phyloP scores from a whole-genome alignment of 257 asterid species.

The Coffea canephora region DNA sequence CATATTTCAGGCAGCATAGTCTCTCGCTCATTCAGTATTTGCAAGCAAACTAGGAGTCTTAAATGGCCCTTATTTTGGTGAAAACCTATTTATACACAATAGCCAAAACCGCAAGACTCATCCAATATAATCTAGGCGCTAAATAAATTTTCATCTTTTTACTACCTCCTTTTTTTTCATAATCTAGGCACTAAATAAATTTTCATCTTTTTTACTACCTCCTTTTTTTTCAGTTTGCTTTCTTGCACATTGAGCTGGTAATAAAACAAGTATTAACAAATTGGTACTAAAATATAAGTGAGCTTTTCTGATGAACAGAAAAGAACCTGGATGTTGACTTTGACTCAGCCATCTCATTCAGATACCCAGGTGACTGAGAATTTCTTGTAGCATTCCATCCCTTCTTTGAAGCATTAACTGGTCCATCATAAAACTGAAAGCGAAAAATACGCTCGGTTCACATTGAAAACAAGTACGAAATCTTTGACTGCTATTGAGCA shows the following conservation, averaged over 20 bases:
- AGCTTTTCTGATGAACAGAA: slow-evolving; percentile 19
- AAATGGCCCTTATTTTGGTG: too few relatives aligned
- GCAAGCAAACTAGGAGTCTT: too few relatives aligned
- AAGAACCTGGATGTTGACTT: slow-evolving; percentile 46
- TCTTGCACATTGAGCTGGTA: not conserved
- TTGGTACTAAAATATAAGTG: not conserved
- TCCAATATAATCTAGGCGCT: too few relatives aligned
- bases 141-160: too few relatives aligned
- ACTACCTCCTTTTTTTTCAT: not conserved
- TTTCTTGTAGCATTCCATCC: slow-evolving; percentile 29
- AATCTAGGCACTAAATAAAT: too few relatives aligned
- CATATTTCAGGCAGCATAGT: too few relatives aligned
- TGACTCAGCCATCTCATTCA: slow-evolving; percentile 29
- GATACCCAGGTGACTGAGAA: slow-evolving; percentile 25
- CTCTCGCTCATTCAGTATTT: too few relatives aligned
- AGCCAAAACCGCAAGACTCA: too few relatives aligned
- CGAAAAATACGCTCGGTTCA: slow-evolving; percentile 13
- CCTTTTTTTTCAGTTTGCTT: not conserved
- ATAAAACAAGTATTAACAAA: too few relatives aligned
- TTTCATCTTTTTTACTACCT: too few relatives aligned
- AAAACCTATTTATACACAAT: too few relatives aligned
- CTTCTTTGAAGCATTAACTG: slow-evolving; percentile 37
- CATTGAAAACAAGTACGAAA: slow-evolving; percentile 15
- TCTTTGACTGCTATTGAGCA: slow-evolving; percentile 10
- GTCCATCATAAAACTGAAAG: slow-evolving; percentile 56